These are phyloP conservation scores for Candida gigantensis DNA, from an alignment of 1,139 yeast species.

Conservation along the genomic window DNA sequence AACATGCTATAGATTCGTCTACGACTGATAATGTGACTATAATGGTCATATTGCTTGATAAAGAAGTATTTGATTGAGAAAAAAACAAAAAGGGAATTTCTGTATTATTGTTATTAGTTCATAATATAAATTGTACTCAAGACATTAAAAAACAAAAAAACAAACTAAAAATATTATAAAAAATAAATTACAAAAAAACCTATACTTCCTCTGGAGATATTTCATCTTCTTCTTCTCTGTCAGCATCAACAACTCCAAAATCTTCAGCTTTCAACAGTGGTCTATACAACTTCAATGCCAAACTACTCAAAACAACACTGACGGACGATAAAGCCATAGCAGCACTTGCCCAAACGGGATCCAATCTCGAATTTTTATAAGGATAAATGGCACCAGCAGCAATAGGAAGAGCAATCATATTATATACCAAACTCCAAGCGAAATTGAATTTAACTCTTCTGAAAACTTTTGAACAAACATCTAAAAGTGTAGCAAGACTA, in stretches of 20 bases:
- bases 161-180: no score
- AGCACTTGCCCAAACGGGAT: constrained; percentile 68
- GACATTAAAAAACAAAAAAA: no score
- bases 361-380: constrained; percentile 49
- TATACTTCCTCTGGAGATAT: constrained; percentile 10
- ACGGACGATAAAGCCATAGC: constrained; percentile 67
- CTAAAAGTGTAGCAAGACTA: constrained; percentile 50
- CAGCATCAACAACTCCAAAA: constrained; percentile 11
- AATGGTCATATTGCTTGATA: constrained; percentile 74
- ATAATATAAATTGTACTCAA: no score
- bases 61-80: constrained; percentile 39
- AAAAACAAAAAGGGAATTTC: no score
- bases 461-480: constrained; percentile 47
- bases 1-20: constrained; percentile 73
- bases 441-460: constrained; percentile 58
- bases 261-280: constrained; percentile 34
- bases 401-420: constrained; percentile 54
- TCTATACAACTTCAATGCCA: constrained; percentile 48
- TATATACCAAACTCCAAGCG: constrained; percentile 26
- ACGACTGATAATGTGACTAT: constrained; percentile 93
- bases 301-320: constrained; percentile 58
- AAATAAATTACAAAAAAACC: constrained; percentile 2
- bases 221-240: constrained; percentile 4
- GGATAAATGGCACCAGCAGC: constrained; percentile 68
- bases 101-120: no score